Base-by-base conservation (phyloP, 345 rosid genomes). In the Raphanus sativus region DNA sequence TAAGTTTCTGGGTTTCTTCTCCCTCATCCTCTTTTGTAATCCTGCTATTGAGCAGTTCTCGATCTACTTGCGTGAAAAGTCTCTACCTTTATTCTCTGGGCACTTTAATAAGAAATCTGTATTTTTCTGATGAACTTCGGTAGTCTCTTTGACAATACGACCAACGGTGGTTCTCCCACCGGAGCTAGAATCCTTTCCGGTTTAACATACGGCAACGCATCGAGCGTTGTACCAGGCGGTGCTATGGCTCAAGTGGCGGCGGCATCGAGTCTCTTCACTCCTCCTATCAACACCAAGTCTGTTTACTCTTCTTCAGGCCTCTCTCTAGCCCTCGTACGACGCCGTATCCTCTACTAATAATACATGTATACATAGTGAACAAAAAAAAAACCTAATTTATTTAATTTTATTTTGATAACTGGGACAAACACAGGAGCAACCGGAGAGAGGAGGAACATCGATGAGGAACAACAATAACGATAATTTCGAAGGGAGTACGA, bases 301-400 rank as follows among this genome's bases (percentile, higher is more conserved):
- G 76, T 74, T 65, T 63, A 66, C 42, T 6, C 87, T 58, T 77
- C 85, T 58, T 77, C 85, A 4, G 77, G 85, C 26, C 84, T 89
- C 11, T 87, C 86, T 78, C 78, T 89, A 17, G 82, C 82, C 58
- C 45, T 82, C 54, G 86, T 85, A 82, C 54, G 81, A 59, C 62
- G 60, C 11, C 81, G 65, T 65, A n/a, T 48, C 36, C 6, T 15
- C 34, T 36, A 4, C 28, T 40, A 1, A 4, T 40, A 1, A 4
- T 10, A 4, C 10, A 2, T 9, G 6, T 42, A 10, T 54, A 1
- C 29, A 16, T 17, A 6, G 25, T 1, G 0, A 69, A 2, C 6
- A 40, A 30, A 11, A 6, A 15, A 30, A 38, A 77, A 74, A 50
- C 40, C 66, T 72, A 29, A 61, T 40, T 13, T 13, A 21, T 30